These are phyloP conservation scores for Amniculicola lignicola DNA, from an alignment of 495 filamentous ascomycete species.

Conservation along the genomic window DNA sequence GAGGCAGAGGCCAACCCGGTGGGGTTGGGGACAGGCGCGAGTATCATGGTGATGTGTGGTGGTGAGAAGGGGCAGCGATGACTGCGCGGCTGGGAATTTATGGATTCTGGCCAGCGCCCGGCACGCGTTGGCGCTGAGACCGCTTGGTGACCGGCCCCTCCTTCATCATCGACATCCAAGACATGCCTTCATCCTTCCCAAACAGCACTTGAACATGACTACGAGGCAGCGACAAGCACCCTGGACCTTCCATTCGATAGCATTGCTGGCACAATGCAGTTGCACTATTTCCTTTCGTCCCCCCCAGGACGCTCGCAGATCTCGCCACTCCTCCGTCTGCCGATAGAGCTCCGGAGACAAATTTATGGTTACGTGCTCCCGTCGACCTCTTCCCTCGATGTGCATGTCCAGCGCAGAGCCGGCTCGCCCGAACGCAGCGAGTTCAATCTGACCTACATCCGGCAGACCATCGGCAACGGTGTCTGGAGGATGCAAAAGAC, in stretches of 20 bases:
- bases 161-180: too few species aligned
- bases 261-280: slow-evolving; percentile 4
- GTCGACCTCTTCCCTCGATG: slow-evolving; percentile 25
- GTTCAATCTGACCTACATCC: slow-evolving; percentile 30
- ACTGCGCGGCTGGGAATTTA: too few species aligned
- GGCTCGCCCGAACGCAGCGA: slow-evolving; percentile 12
- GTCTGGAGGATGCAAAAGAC: slow-evolving; percentile 30
- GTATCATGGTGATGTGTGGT: slow-evolving; percentile 26
- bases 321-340: slow-evolving; percentile 38
- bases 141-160: too few species aligned
- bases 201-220: too few species aligned
- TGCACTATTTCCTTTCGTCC: too few species aligned
- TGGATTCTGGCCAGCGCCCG: too few species aligned
- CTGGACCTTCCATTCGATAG: too few species aligned
- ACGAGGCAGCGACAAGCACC: too few species aligned
- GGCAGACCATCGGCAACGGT: slow-evolving; percentile 9
- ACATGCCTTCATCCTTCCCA: too few species aligned
- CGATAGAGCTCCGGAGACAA: slow-evolving; percentile 42
- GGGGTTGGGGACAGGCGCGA: slow-evolving; percentile 13
- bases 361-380: slow-evolving; percentile 42
- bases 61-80: slow-evolving; percentile 14
- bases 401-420: slow-evolving; percentile 11
- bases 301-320: background rate
- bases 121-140: too few species aligned
- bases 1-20: slow-evolving; percentile 21